These are phyloP conservation scores for Tritrichomonas musculus DNA, from an alignment of 208 protist species.

Conservation along the genomic window DNA sequence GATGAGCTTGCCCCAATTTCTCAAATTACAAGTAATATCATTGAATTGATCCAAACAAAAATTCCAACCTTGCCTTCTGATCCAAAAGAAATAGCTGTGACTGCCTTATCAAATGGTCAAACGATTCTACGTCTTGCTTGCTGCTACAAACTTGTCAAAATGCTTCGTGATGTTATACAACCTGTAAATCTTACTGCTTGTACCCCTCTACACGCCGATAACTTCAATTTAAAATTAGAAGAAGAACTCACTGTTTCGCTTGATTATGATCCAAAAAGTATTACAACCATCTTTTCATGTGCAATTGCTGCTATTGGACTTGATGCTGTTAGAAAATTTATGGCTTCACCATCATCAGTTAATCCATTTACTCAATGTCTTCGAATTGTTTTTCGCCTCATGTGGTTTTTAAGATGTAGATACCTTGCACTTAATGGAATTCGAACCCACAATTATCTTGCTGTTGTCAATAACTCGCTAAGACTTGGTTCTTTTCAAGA, in stretches of 20 bases:
- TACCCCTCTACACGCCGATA: background rate
- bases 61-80: background rate
- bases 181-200: background rate
- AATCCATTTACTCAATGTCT: conserved; percentile 23
- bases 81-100: background rate
- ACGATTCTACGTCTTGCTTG: background rate
- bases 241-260: conserved; percentile 6
- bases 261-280: background rate
- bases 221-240: conserved; percentile 2
- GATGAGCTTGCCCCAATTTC: too few species aligned
- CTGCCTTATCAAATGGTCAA: background rate
- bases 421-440: background rate
- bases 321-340: background rate
- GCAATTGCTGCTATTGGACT: background rate
- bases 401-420: background rate
- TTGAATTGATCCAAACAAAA: background rate
- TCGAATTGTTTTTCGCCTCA: background rate
- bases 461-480: background rate
- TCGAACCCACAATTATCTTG: background rate
- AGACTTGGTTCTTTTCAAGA: background rate
- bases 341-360: background rate
- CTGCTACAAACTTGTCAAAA: background rate
- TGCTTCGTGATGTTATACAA: background rate
- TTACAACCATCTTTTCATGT: conserved; percentile 6
- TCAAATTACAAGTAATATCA: background rate